phyloP scores from a whole-genome alignment of 305 asterid genomes.

The Ilex paraguariensis region DNA sequence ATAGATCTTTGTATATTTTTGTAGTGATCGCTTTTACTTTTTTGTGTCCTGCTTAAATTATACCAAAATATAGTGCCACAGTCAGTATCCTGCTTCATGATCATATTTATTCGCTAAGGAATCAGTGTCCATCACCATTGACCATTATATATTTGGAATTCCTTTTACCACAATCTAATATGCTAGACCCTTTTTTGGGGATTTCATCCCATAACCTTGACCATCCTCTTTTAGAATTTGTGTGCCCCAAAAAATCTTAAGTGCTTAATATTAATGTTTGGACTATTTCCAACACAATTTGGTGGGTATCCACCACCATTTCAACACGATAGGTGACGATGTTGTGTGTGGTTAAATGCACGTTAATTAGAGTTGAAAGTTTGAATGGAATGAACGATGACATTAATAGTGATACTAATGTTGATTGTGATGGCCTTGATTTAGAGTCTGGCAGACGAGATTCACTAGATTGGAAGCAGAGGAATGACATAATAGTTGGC shows the following conservation, averaged over 20 bases:
- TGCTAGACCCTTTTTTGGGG: no score
- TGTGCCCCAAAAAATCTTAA: background rate
- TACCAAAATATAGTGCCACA: no score
- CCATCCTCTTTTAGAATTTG: background rate
- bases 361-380: no score
- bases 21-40: no score
- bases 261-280: background rate
- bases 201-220: background rate
- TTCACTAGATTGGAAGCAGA: conserved; percentile 63
- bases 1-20: no score
- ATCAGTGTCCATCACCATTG: no score
- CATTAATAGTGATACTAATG: conserved; percentile 12
- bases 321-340: background rate
- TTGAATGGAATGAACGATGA: background rate
- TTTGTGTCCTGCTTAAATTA: no score
- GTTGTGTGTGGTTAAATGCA: background rate
- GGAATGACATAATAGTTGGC: conserved; percentile 74
- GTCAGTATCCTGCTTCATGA: no score
- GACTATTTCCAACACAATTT: no score
- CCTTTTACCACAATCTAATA: no score
- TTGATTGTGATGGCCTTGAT: conserved; percentile 16
- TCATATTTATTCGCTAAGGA: no score
- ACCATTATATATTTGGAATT: no score
- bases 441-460: conserved; percentile 54
- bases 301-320: background rate